A percentile compares a stretch with the other conserved stretches of the same genome.
phyloP scores from a whole-genome alignment of 148 eudicot genomes.

The Spergularia marina region DNA sequence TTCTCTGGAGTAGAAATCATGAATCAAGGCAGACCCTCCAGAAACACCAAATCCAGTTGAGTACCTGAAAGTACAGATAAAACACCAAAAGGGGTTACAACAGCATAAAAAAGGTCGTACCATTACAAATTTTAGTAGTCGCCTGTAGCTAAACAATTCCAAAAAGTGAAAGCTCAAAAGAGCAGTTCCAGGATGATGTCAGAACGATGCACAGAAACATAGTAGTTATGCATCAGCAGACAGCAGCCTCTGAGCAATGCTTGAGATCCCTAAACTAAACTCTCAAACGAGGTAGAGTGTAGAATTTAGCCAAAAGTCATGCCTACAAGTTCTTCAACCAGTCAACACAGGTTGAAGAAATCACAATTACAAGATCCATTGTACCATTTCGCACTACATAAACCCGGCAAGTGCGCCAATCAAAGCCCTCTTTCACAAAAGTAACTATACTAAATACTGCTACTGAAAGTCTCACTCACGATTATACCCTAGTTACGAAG shows the following conservation, averaged over 20 bases:
- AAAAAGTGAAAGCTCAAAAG: not conserved
- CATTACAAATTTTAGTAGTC: not conserved
- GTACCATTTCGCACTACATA: too few species aligned
- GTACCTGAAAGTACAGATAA: conserved; percentile 48
- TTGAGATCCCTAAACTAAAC: too few species aligned
- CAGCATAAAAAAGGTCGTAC: not conserved
- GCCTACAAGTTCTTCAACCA: too few species aligned
- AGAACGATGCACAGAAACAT: not conserved
- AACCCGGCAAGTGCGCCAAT: too few species aligned
- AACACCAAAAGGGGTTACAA: not conserved
- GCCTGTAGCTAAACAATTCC: not conserved
- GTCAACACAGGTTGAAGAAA: too few species aligned
- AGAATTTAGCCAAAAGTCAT: too few species aligned
- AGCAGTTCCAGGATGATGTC: not conserved
- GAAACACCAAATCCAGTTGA: conserved; percentile 93
- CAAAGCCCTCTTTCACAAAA: too few species aligned
- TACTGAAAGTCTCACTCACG: not conserved
- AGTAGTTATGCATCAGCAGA: not conserved
- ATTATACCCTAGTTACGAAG: not conserved
- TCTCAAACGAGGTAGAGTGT: too few species aligned
- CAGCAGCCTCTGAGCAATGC: too few species aligned
- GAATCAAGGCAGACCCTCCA: conserved; percentile 88
- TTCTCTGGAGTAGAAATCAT: conserved; percentile 88
- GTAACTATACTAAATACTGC: not conserved
- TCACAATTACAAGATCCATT: too few species aligned